Evolutionary conservation across 2,329 filamentous ascomycete species (phyloP).

Genomic region (Thyridium curvatum): DNA sequence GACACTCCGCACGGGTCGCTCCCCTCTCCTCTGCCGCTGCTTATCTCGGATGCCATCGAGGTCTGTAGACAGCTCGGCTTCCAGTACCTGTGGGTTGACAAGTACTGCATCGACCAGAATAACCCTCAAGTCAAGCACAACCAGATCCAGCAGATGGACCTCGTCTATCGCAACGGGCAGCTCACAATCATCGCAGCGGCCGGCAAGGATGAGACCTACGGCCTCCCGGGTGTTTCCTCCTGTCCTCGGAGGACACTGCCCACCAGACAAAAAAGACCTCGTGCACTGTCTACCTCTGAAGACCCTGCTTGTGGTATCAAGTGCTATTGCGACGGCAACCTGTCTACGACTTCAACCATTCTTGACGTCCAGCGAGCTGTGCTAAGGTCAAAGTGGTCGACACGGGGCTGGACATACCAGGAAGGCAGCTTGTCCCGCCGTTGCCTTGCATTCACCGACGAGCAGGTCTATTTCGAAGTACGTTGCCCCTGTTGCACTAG

Average conservation of each 20-base stretch:
- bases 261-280: no score
- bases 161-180: constrained; percentile 14
- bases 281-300: no score
- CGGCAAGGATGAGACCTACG: constrained; percentile 6
- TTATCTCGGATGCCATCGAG: constrained; percentile 5
- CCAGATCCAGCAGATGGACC: constrained; percentile 16
- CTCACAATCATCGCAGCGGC: constrained; percentile 17
- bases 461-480: constrained; percentile 6
- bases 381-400: constrained; percentile 8
- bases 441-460: constrained; percentile 21
- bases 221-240: constrained; percentile 7
- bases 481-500: no score
- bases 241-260: neutral
- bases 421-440: constrained; percentile 20
- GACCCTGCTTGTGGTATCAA: no score
- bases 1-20: no score
- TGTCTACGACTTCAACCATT: neutral
- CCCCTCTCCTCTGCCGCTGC: no score
- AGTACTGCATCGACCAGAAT: constrained; percentile 14
- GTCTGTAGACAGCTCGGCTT: constrained; percentile 10
- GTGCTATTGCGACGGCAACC: neutral
- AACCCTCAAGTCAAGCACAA: constrained; percentile 7
- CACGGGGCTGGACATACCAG: constrained; percentile 26
- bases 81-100: constrained; percentile 21
- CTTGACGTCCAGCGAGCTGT: constrained; percentile 2